Evolutionary conservation across 176 grass and related monocot genomes (phyloP).

Genomic region (Juncus effusus): DNA sequence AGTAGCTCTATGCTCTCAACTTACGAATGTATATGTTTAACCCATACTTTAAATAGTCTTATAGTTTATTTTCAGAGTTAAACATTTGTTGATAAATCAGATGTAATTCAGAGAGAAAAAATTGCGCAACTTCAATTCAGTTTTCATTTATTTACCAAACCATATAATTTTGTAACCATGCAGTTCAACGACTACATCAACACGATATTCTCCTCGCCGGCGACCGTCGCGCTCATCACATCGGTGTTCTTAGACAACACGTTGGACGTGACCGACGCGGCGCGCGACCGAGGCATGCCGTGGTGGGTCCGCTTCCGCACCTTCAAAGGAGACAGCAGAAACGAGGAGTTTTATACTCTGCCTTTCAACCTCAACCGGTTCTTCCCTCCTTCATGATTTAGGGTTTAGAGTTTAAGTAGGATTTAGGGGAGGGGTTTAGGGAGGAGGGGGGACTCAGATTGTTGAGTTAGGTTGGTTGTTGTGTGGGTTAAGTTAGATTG

Average conservation of each 20-base stretch:
- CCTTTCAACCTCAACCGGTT: conserved; percentile 98
- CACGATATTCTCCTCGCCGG: conserved; percentile 93
- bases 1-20: too few species aligned
- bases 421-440: background rate
- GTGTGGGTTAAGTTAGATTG: conserved; percentile 28
- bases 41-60: too few species aligned
- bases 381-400: conserved; percentile 68
- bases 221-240: conserved; percentile 76
- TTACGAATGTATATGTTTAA: too few species aligned
- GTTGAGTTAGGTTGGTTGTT: conserved; percentile 35
- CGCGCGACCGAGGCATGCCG: conserved; percentile 73
- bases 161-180: conserved; percentile 6
- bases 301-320: conserved; percentile 82
- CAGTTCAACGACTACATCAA: conserved; percentile 99
- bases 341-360: conserved; percentile 97
- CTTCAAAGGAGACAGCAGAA: conserved; percentile 88
- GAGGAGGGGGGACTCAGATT: conserved; percentile 36
- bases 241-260: conserved; percentile 95
- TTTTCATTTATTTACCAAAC: background rate
- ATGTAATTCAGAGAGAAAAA: too few species aligned
- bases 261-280: conserved; percentile 62
- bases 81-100: conserved; percentile 7
- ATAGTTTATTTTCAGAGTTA: background rate
- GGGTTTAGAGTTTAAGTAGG: background rate
- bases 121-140: too few species aligned